Percentiles rank a stretch among this genome's conserved stretches.
Evolutionary conservation across 257 asterid genomes (phyloP).

Genomic region (Solanum raphanifolium): DNA sequence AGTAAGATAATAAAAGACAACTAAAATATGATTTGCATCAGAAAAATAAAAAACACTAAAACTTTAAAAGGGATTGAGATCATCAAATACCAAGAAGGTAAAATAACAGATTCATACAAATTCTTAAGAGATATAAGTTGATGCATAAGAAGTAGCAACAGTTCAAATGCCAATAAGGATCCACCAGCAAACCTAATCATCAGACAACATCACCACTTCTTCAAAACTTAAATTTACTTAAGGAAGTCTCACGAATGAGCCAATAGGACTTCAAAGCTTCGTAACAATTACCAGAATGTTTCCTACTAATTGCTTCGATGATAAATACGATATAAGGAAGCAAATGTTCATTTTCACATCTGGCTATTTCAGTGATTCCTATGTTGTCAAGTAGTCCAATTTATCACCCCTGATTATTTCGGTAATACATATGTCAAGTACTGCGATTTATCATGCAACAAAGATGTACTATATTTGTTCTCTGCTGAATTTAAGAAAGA

Average conservation of each 20-base stretch:
- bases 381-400: neutral
- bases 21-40: neutral
- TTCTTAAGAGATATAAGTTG: neutral
- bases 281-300: neutral
- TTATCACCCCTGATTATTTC: neutral
- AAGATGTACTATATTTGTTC: neutral
- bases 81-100: neutral
- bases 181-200: neutral
- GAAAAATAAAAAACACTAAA: neutral
- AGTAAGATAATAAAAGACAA: neutral
- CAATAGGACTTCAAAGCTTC: neutral
- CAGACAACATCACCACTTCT: neutral
- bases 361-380: neutral
- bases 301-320: neutral
- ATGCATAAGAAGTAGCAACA: neutral
- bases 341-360: neutral
- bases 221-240: neutral
- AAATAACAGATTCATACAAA: neutral
- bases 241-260: neutral
- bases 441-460: neutral
- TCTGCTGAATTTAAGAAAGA: neutral
- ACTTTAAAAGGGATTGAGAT: neutral
- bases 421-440: neutral
- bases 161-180: neutral
- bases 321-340: neutral